These are phyloP conservation scores for Cystofilobasidium bisporidii DNA, from an alignment of 768 basidiomycete species.

Conservation along the genomic window DNA sequence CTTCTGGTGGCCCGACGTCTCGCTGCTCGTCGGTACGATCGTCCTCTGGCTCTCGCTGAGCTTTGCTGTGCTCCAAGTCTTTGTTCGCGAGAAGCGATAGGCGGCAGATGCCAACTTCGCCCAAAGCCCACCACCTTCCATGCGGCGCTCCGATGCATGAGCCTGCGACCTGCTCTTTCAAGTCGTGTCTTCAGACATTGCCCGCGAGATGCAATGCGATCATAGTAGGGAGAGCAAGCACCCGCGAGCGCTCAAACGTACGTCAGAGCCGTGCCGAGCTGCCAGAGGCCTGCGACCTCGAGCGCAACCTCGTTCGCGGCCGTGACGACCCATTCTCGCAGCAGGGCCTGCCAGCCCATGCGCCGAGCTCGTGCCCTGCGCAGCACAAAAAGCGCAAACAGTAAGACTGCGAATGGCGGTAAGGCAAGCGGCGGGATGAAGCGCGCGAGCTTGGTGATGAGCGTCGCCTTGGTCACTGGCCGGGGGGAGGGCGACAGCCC, in stretches of 20 bases:
- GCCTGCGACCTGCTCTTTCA: too few species aligned
- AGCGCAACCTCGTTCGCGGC: background rate
- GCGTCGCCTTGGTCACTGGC: background rate
- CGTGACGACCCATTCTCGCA: background rate
- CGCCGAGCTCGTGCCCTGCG: background rate
- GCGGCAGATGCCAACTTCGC: too few species aligned
- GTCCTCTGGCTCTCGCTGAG: slow-evolving; percentile 64
- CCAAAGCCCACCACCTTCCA: too few species aligned
- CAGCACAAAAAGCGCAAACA: background rate
- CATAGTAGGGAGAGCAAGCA: background rate
- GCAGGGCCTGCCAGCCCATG: background rate
- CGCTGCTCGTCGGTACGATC: slow-evolving; percentile 76
- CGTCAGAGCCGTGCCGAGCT: background rate
- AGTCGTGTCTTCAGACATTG: too few species aligned
- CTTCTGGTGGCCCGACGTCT: slow-evolving; percentile 98
- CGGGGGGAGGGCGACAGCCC: background rate
- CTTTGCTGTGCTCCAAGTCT: slow-evolving; percentile 72
- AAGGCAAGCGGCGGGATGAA: background rate
- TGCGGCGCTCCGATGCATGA: too few species aligned
- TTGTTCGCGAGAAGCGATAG: slow-evolving; percentile 70
- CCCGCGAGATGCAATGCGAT: too few species aligned
- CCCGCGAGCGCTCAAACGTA: background rate
- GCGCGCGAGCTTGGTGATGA: background rate
- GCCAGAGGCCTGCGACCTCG: background rate
- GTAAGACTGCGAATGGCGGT: background rate